Evolutionary conservation across 2,329 filamentous ascomycete species (phyloP).

Genomic region (Fusarium pseudocircinatum): DNA sequence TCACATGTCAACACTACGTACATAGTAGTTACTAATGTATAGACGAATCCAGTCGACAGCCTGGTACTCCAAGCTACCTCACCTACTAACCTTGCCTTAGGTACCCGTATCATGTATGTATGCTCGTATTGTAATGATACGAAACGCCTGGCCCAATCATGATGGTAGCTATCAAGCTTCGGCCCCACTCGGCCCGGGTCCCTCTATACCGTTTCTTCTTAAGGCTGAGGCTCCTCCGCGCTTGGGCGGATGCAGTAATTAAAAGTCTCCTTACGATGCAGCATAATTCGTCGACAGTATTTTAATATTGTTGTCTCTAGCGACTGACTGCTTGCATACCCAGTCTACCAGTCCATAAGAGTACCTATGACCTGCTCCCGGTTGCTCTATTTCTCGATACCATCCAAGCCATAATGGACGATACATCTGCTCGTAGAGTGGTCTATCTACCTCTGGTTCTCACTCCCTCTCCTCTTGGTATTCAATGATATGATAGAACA

Average conservation of each 20-base stretch:
- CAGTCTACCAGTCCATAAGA: background rate
- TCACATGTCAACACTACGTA: background rate
- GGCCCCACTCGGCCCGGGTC: conserved; percentile 24
- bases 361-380: background rate
- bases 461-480: conserved; percentile 11
- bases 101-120: too few relatives aligned
- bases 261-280: background rate
- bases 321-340: conserved; percentile 1
- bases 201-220: conserved; percentile 2
- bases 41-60: background rate
- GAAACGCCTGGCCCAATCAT: background rate
- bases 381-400: conserved; percentile 3
- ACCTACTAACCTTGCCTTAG: background rate
- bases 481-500: conserved; percentile 1
- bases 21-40: background rate
- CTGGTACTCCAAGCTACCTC: background rate
- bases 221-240: background rate
- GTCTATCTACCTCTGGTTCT: conserved; percentile 14
- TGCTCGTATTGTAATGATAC: background rate
- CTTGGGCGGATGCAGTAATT: background rate
- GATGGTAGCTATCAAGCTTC: background rate
- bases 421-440: conserved; percentile 14
- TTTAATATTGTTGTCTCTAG: conserved; percentile 9
- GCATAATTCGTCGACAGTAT: background rate
- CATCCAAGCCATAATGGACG: conserved; percentile 5